Evolutionary conservation across 106 monocot genomes (phyloP), one percentile per base, ranked within the genome.

Genomic region (Vanilla planifolia): DNA sequence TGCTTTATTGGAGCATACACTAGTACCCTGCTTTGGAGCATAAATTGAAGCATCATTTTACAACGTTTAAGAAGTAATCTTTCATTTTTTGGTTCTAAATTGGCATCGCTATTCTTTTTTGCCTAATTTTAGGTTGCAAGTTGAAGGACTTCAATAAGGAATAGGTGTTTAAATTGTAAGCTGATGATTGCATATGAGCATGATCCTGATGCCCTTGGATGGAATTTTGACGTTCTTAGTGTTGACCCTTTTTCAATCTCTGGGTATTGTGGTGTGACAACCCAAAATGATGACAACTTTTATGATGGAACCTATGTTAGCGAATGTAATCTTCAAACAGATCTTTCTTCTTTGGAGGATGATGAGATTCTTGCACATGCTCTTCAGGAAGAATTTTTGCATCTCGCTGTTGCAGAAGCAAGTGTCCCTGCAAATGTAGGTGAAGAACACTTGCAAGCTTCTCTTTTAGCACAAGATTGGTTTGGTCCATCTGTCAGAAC

Each of bases 101-200:
- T 57, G 35, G 8, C 9, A 28, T 57, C 35, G 21, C 8, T 57
- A 8, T 53, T 53, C 3, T 9, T 35, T 32, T 57, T 17, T 57
- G 14, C 33, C 8, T 20, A 21, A 57, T 57, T 27, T 57, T 35
- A 57, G 57, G 35, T 22, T 28, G 20, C 2, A 19, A 56, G 25
- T 57, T 11, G 33, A 20, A 35, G 19, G 0, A 28, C 21, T 35
- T 19, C 33, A 57, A 33, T 21, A 35, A 34, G 8, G 33, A 35
- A 9, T 55, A 50, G 53, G 35, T 34, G 34, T 33, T 35, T 57
- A 36, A 57, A 43, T 44, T 47, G 60, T 36, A 51, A 77, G 47
- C 55, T 69, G 70, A 94, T 94, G 85, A 83, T 77, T 62, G 80
- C 78, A 75, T 77, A 80, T 48, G 79, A 85, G 33, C 80, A 85